Evolutionary conservation across 257 asterid species (phyloP).

Genomic region (Schizonepeta tenuifolia): DNA sequence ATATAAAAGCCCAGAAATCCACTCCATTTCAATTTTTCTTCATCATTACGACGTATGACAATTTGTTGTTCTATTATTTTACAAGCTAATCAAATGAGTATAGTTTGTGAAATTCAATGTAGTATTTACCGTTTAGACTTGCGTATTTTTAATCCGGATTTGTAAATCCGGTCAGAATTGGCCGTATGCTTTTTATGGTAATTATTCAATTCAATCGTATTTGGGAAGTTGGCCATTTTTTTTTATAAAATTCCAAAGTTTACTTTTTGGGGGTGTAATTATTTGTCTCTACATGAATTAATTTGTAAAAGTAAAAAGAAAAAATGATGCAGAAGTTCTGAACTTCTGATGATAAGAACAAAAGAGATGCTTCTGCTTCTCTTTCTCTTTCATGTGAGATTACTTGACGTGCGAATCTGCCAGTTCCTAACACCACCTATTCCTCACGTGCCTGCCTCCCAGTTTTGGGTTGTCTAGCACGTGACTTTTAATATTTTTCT

Average conservation of each 20-base stretch:
- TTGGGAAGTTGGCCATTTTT: background rate
- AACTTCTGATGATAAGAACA: background rate
- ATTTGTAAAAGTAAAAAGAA: background rate
- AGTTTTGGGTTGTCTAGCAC: slow-evolving; percentile 20
- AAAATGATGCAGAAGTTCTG: background rate
- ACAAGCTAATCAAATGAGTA: too few relatives aligned
- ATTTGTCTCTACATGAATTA: background rate
- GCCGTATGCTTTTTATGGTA: too few relatives aligned
- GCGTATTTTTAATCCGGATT: background rate
- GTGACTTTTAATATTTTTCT: background rate
- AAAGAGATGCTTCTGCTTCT: slow-evolving; percentile 23
- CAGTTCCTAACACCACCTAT: background rate
- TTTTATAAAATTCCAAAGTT: background rate
- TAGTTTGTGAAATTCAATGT: too few relatives aligned
- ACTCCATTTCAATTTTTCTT: background rate
- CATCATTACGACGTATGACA: background rate
- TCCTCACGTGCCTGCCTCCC: slow-evolving; percentile 19
- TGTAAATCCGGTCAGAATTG: too few relatives aligned
- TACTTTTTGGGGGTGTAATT: background rate
- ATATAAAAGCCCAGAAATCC: background rate
- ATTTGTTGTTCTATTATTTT: background rate
- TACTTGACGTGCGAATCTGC: slow-evolving; percentile 21
- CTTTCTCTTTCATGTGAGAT: slow-evolving; percentile 1
- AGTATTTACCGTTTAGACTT: background rate
- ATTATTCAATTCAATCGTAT: too few relatives aligned